Base-by-base conservation (phyloP, 1,284 basidiomycete genomes). In the Puccinia triticina region DNA sequence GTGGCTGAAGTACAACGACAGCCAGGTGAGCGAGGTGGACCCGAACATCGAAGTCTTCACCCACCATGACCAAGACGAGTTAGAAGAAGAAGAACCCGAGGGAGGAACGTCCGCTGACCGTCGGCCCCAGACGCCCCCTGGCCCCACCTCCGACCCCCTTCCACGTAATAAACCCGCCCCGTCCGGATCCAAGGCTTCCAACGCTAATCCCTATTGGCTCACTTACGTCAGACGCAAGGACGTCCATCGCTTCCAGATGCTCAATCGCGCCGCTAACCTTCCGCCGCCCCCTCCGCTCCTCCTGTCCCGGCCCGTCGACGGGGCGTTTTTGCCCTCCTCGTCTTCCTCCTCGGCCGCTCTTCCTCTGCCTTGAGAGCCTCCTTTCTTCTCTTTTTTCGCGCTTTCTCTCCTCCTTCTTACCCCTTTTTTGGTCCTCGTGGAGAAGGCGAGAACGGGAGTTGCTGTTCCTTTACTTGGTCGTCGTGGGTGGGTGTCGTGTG, bases 1-100 rank as follows among this genome's bases (percentile, higher is more conserved):
- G 72, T 97, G 94, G 94, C 94, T 95, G 90, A 97, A 96, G 88
- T 97, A 84, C 83, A 29, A 67, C 53, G 77, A 80, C 37, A 80
- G 77, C 40, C 48, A 71, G 48, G 77, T 80, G 14, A 71, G 46
- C 40, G 77, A 71, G 66, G 43, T 80, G 3, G 77, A 80, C 32
- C n/a, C 66, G 40, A 16, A 16, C 32, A n/a, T 43, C 16, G 77
- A 80, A 59, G 77, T 80, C 0, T 80, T 72, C 23, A 34, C 23
- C 2, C 53, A 40, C 23, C n/a, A 48, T 1, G 48, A 21, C 21
- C 14, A 67, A 23, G 7, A 29, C 57, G 21, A 5, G 23, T n/a
- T n/a, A 43, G 10, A 71, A 2, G 46, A 71, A 16, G n/a, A 71
- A 8, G 43, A 26, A 21, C 12, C 43, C 8, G 48, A 50, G 18